phyloP scores from a whole-genome alignment of 2,329 filamentous ascomycete species.

The Diaporthe sp. region DNA sequence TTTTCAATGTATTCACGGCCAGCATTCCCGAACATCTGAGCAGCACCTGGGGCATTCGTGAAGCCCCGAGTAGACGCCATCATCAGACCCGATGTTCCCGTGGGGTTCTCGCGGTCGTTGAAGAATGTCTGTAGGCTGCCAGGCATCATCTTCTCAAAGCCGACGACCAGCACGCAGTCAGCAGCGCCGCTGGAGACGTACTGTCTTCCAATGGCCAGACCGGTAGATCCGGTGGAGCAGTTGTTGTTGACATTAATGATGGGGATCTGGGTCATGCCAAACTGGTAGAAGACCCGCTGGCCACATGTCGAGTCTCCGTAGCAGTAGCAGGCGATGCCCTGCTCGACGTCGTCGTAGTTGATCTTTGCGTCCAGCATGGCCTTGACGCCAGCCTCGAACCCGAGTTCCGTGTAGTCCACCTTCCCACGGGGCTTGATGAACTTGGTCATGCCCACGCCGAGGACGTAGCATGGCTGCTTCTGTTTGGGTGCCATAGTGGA shows the following conservation, averaged over 20 bases:
- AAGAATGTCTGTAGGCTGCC: conserved; percentile 88
- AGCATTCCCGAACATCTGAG: conserved; percentile 96
- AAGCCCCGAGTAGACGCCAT: conserved; percentile 86
- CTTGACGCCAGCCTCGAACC: conserved; percentile 92
- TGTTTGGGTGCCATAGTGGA: conserved; percentile 62
- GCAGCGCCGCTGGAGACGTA: conserved; percentile 85
- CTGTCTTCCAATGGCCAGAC: conserved; percentile 85
- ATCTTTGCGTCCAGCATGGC: conserved; percentile 88
- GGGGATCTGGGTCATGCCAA: conserved; percentile 96
- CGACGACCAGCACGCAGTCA: conserved; percentile 91
- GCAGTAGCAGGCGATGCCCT: conserved; percentile 97
- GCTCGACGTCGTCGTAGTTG: conserved; percentile 96
- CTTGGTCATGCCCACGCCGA: conserved; percentile 98
- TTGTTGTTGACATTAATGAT: conserved; percentile 99
- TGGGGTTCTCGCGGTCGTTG: conserved; percentile 87
- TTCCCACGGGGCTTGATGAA: conserved; percentile 98
- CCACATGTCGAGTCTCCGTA: conserved; percentile 96
- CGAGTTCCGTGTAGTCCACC: conserved; percentile 94
- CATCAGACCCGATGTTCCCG: conserved; percentile 79
- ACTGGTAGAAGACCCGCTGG: conserved; percentile 98
- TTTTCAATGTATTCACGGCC: conserved; percentile 96
- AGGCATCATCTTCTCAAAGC: conserved; percentile 98
- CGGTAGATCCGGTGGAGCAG: conserved; percentile 95
- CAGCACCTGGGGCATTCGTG: conserved; percentile 85
- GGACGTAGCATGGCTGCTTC: conserved; percentile 80